Conservation (phyloP, 2,329 filamentous ascomycete genomes). For the Epichloe sylvatica region DNA sequence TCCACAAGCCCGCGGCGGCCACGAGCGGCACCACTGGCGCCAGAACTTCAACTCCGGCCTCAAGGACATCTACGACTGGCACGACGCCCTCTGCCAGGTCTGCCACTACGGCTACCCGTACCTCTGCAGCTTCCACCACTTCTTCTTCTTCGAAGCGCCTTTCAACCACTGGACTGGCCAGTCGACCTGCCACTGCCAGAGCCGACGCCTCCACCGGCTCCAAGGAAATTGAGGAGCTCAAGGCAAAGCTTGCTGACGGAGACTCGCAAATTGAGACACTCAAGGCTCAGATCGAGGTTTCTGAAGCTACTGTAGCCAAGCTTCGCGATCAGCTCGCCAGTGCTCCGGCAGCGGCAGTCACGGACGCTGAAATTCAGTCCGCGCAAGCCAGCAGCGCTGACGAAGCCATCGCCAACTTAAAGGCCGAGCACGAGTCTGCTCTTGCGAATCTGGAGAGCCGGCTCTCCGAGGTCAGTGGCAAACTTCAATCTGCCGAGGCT, state of each 20-base stretch:
- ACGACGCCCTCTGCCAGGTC: conserved; percentile 20
- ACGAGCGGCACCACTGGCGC: conserved; percentile 22
- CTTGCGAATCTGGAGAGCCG: conserved; percentile 33
- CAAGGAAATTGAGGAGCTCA: conserved; percentile 47
- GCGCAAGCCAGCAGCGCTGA: conserved; percentile 25
- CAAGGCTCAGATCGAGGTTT: conserved; percentile 40
- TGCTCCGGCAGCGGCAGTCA: conserved; percentile 21
- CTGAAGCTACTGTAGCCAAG: conserved; percentile 40
- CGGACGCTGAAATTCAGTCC: conserved; percentile 27
- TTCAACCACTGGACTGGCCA: conserved; percentile 30
- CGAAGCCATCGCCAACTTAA: conserved; percentile 30
- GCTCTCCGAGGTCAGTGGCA: conserved; percentile 34
- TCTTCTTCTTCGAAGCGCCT: conserved; percentile 37
- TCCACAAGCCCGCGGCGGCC: conserved; percentile 22
- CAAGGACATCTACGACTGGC: conserved; percentile 17
- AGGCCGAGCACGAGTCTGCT: conserved; percentile 35
- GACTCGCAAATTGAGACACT: conserved; percentile 44
- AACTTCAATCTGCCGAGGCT: conserved; percentile 36
- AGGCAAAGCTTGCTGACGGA: conserved; percentile 42
- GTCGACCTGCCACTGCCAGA: conserved; percentile 22
- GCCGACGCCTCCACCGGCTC: conserved; percentile 28
- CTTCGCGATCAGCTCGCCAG: conserved; percentile 37
- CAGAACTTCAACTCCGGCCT: conserved; percentile 19
- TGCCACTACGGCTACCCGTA: conserved; percentile 19
- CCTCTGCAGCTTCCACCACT: conserved; percentile 26